Base-by-base conservation (phyloP, 306 rosid species). In the Medicago lupulina region DNA sequence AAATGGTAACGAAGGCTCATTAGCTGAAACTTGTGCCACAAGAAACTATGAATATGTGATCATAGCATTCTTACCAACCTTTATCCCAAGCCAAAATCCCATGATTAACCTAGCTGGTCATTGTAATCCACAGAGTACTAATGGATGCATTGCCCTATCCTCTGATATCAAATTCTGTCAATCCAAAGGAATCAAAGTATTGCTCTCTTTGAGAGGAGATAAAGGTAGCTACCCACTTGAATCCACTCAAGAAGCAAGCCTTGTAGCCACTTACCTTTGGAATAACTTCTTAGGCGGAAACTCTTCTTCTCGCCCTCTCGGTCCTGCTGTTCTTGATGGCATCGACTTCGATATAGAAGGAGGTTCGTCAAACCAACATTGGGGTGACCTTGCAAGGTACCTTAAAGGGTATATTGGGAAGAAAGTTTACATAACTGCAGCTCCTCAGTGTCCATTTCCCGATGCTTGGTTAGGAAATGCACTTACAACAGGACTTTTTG, bases 1-100 rank as follows among this genome's bases (percentile, higher is more conserved):
- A 63, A 84, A 84, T 77, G 85, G 85, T 2, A 60, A 77, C 0
- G 83, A 80, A 60, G 87, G 87, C 7, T 71, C 87, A 0, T 39
- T 80, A 38, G 63, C 76, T 0, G 76, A 68, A 57, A 79, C 85
- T 8, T 84, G 85, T 68, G 82, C 75, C 17, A 76, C 80, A 14
- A 79, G 83, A 0, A 80, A 84, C 70, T 84, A 80, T 68, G 80
- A 38, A 1, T 84, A 84, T 14, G 34, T 84, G 71, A 69, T 84
- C 51, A 4, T 84, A 71, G 82, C 87, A 12, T 80, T 84, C 71
- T 41, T 83, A 25, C 86, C 83, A 79, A 79, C 84, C 3, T 80
- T 83, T 75, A 79, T 67, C 8, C 59, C 80, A 18, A 19, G 7
- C 38, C 72, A 43, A 21, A 67, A 18, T 67, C 72, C 72, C 13